Evolutionary conservation across 1,284 basidiomycete genomes (phyloP).

Genomic region (Cryptococcus wingfieldii): DNA sequence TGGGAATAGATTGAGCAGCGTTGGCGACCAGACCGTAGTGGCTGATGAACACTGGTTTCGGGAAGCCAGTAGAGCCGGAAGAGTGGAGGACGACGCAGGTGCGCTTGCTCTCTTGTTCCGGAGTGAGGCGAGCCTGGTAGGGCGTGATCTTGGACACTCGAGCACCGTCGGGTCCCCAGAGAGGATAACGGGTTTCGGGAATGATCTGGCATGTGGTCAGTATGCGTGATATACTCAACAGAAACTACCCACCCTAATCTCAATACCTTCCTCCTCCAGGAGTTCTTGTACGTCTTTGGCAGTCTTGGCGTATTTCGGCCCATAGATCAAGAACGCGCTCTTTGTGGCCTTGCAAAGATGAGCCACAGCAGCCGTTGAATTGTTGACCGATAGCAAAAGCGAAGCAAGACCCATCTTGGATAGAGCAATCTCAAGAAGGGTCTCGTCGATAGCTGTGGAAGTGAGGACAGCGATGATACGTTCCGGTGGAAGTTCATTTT

Average conservation of each 20-base stretch:
- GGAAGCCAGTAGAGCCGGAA: constrained; percentile 57
- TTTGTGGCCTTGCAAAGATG: constrained; percentile 57
- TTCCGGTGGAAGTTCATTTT: constrained; percentile 34
- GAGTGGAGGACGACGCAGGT: constrained; percentile 60
- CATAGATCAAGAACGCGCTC: constrained; percentile 53
- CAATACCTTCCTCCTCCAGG: constrained; percentile 41
- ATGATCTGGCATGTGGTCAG: constrained; percentile 26
- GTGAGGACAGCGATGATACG: constrained; percentile 50
- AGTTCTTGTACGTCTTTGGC: constrained; percentile 44
- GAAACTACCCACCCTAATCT: constrained; percentile 21
- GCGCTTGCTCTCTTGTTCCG: constrained; percentile 52
- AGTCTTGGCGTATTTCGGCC: constrained; percentile 47
- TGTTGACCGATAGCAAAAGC: constrained; percentile 57
- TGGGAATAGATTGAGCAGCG: constrained; percentile 38
- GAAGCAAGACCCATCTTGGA: constrained; percentile 52
- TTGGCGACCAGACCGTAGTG: constrained; percentile 46
- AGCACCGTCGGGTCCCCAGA: constrained; percentile 51
- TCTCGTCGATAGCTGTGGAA: constrained; percentile 51
- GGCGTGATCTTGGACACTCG: constrained; percentile 42
- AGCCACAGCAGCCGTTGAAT: constrained; percentile 57
- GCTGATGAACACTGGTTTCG: constrained; percentile 45
- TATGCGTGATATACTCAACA: not conserved
- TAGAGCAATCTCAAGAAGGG: constrained; percentile 53
- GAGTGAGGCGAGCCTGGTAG: constrained; percentile 49
- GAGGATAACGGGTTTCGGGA: constrained; percentile 50